These are phyloP conservation scores for Lenwebbia sp. DNA, from an alignment of 345 rosid species.

Conservation along the genomic window DNA sequence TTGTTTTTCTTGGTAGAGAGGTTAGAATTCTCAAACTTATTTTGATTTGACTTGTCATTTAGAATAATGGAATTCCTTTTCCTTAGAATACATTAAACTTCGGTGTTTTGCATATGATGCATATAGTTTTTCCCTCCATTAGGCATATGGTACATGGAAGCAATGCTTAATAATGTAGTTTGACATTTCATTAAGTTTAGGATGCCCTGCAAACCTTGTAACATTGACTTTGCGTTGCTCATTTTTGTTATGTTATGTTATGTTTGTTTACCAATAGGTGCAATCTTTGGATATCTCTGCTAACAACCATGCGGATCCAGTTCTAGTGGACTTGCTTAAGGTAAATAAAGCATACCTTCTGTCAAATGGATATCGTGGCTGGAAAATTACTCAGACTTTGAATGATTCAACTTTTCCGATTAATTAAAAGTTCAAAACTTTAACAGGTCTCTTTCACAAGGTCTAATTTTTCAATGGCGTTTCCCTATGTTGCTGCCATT, in stretches of 20 bases:
- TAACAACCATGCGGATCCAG: constrained; percentile 32
- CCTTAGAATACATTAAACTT: not conserved
- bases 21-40: constrained; percentile 21
- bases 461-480: constrained; percentile 89
- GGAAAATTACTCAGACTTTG: not conserved
- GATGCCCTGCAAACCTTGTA: not conserved
- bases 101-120: not conserved
- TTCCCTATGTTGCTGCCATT: constrained; percentile 72
- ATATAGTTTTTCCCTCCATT: not conserved
- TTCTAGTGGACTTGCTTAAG: constrained; percentile 62
- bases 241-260: not conserved
- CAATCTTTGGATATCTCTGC: constrained; percentile 59
- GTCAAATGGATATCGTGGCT: not conserved
- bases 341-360: constrained; percentile 16
- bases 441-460: constrained; percentile 46
- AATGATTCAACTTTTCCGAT: not conserved
- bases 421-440: constrained; percentile 1
- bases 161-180: not conserved
- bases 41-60: not conserved
- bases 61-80: not conserved
- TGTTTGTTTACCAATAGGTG: constrained; percentile 27
- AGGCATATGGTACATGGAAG: not conserved
- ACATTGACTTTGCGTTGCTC: not conserved
- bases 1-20: constrained; percentile 85
- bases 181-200: not conserved